Conservation (phyloP, 106 monocot species). For the Cymbidium sinense region DNA sequence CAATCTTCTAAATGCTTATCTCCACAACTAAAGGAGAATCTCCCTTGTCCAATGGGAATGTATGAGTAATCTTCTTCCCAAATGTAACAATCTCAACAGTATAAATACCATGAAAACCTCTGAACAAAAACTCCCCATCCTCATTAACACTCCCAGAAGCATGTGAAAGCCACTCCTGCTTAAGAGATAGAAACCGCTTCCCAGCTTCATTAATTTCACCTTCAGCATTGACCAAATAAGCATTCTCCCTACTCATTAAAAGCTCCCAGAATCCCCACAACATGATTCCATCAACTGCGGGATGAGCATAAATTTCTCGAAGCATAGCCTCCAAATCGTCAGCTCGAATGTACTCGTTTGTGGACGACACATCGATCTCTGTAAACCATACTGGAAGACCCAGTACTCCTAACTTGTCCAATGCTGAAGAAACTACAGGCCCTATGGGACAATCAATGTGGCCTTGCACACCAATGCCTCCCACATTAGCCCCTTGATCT, state of each 20-base stretch:
- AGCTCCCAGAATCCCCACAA: slow-evolving; percentile 91
- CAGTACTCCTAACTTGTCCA: slow-evolving; percentile 41
- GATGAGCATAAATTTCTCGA: slow-evolving; percentile 80
- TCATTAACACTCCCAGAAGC: slow-evolving; percentile 40
- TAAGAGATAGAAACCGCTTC: slow-evolving; percentile 44
- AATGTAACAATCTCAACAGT: slow-evolving; percentile 32
- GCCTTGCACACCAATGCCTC: slow-evolving; percentile 61
- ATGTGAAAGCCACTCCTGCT: slow-evolving; percentile 76
- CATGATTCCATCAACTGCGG: slow-evolving; percentile 74
- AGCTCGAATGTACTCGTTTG: slow-evolving; percentile 45
- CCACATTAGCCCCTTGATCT: slow-evolving; percentile 54
- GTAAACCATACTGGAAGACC: slow-evolving; percentile 68
- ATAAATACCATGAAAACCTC: slow-evolving; percentile 71
- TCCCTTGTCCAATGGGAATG: slow-evolving; percentile 14
- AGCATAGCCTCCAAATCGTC: slow-evolving; percentile 82
- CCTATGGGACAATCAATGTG: slow-evolving; percentile 47
- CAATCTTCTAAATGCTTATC: slow-evolving; percentile 1
- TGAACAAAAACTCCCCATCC: slow-evolving; percentile 59
- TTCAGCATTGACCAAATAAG: slow-evolving; percentile 68
- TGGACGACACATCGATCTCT: slow-evolving; percentile 48
- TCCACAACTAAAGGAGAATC: slow-evolving; percentile 11
- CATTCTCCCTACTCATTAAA: slow-evolving; percentile 54
- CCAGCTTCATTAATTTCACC: slow-evolving; percentile 88
- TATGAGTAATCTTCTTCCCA: slow-evolving; percentile 4
- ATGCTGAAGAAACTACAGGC: slow-evolving; percentile 28